Base-by-base conservation (phyloP, 2,329 filamentous ascomycete genomes). In the Trichoderma asperellum region DNA sequence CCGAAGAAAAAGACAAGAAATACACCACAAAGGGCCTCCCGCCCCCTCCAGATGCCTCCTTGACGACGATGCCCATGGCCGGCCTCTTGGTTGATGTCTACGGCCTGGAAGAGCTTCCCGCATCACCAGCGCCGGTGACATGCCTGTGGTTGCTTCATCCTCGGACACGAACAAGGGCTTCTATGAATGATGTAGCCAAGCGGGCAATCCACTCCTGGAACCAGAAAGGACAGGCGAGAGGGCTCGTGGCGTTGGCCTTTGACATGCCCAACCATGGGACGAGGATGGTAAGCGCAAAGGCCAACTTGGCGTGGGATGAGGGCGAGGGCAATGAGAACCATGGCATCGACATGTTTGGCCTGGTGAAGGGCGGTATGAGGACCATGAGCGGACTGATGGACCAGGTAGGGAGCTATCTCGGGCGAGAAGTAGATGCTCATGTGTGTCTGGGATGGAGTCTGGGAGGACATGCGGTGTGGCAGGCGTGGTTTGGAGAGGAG, bases 91-190 rank as follows among this genome's bases (percentile, higher is more conserved):
- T 91, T 61, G 92, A 92, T 70, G 85, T 97, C 70, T 94, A 94
- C 79, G 94, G 95, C 21, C 87, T 97, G 2, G 82, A 89, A 35
- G 92, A 97, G 76, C 85, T 97, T 0, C 83, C 88, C 1, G 65
- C 83, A 0, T 76, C 74, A 49, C 77, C 83, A 8, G 79, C 82
- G 21, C 82, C 85, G 4, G 82, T 97, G 43, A 89, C 93, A 29
- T 92, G 92, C 75, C 87, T 98, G n/a, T 97, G 94, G 93, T 89
- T 98, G 14, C 87, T 97, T 21, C 94, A 98, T 77, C 92, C 92
- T 2, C 88, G 96, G 29, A 85, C 91, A 0, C 86, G 90, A 66
- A 88, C 84, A 0, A 89, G 92, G 76, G 87, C 88, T 68, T 87
- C 87, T 71, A 97, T 98, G 94, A 83, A 84, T 1, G 88, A 88